Conservation (phyloP, 805 yeast genomes). For the Millerozyma miso region DNA sequence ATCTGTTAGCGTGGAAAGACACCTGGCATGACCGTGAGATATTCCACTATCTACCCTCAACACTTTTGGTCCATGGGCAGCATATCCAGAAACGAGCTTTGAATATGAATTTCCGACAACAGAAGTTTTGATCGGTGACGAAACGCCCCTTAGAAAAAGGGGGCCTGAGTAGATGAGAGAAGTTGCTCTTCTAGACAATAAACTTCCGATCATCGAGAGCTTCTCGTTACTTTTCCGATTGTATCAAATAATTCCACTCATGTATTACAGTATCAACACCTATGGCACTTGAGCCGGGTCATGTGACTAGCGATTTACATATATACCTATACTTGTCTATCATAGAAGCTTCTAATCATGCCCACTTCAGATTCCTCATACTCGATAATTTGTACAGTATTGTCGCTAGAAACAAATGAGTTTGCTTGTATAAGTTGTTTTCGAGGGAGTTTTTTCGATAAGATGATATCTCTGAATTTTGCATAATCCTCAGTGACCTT, state of each 20-base stretch:
- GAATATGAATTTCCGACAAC: background rate
- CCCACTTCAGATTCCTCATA: slow-evolving; percentile 72
- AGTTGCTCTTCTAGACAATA: background rate
- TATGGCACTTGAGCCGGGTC: background rate
- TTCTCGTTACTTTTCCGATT: background rate
- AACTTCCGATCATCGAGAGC: background rate
- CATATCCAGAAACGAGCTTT: background rate
- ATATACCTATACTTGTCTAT: slow-evolving; percentile 31
- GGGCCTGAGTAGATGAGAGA: background rate
- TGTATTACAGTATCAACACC: background rate
- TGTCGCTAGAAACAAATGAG: slow-evolving; percentile 44
- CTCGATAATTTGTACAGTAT: slow-evolving; percentile 55
- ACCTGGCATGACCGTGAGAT: background rate
- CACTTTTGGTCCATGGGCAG: background rate
- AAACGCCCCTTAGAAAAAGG: background rate
- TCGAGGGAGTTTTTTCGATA: slow-evolving; percentile 74
- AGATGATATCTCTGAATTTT: slow-evolving; percentile 61
- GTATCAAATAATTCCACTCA: background rate
- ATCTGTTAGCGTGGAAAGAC: background rate
- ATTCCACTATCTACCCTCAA: background rate
- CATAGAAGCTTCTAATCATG: slow-evolving; percentile 72
- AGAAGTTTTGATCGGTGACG: background rate
- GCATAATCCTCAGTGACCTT: slow-evolving; percentile 60
- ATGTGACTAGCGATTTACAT: background rate
- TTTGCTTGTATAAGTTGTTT: slow-evolving; percentile 83